Percentiles rank a stretch among this genome's conserved stretches.
Evolutionary conservation across 768 basidiomycete genomes (phyloP).

Genomic region (Strobilomyces confusus): DNA sequence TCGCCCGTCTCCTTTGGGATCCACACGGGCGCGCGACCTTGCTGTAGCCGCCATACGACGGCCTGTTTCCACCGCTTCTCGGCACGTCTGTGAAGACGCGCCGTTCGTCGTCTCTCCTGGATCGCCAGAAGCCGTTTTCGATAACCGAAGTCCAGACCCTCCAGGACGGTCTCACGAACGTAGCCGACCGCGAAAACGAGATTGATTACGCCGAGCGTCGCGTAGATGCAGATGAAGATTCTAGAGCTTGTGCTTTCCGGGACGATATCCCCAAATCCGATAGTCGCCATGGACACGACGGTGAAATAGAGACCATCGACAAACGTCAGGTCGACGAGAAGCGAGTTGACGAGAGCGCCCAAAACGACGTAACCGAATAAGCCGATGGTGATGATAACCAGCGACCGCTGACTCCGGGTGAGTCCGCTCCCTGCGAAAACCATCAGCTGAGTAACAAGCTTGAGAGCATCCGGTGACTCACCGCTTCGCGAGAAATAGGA

Average conservation of each 20-base stretch:
- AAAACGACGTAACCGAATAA: conserved; percentile 71
- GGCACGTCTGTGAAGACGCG: conserved; percentile 41
- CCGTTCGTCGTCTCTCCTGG: conserved; percentile 43
- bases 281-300: conserved; percentile 67
- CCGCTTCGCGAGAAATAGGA: conserved; percentile 63
- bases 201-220: conserved; percentile 58
- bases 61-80: conserved; percentile 56
- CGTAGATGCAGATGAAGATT: conserved; percentile 57
- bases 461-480: conserved; percentile 23
- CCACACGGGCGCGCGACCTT: conserved; percentile 49
- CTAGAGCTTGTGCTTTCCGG: conserved; percentile 49
- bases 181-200: conserved; percentile 61
- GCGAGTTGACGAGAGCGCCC: conserved; percentile 58
- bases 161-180: conserved; percentile 67
- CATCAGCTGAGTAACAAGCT: background rate
- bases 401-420: conserved; percentile 72
- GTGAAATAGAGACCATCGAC: conserved; percentile 78
- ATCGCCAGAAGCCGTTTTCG: conserved; percentile 48
- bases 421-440: conserved; percentile 61
- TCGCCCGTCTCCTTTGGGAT: conserved; percentile 35
- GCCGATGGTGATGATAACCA: conserved; percentile 76
- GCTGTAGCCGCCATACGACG: conserved; percentile 59
- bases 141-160: conserved; percentile 66
- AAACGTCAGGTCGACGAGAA: conserved; percentile 52
- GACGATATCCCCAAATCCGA: conserved; percentile 74